Evolutionary conservation across 108 stramenopile genomes (phyloP).

Genomic region (Schizochytrium sp.): DNA sequence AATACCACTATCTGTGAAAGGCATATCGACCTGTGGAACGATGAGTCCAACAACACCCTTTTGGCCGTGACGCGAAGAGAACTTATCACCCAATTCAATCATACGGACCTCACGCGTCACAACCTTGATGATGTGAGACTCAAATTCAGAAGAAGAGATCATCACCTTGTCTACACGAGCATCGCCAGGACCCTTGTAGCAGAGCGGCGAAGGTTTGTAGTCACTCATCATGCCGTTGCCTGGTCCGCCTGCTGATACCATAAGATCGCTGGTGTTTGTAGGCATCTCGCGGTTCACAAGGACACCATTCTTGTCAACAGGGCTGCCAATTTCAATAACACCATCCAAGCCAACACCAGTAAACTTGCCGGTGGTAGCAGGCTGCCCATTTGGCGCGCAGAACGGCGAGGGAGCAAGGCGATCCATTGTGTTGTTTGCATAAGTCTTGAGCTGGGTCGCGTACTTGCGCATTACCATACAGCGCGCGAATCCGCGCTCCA

Average conservation of each 20-base stretch:
- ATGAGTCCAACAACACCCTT: constrained; percentile 99
- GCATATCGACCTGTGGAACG: constrained; percentile 99
- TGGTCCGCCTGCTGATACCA: neutral
- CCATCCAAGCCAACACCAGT: constrained; percentile 73
- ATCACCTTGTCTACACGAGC: constrained; percentile 94
- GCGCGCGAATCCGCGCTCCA: constrained; percentile 97
- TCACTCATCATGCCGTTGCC: neutral
- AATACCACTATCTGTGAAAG: constrained; percentile 95
- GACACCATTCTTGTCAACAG: constrained; percentile 71
- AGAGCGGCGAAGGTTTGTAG: constrained; percentile 45
- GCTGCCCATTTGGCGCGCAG: neutral
- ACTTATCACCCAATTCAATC: constrained; percentile 94
- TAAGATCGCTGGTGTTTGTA: constrained; percentile 54
- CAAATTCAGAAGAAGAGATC: constrained; percentile 81
- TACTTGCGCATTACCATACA: constrained; percentile 72
- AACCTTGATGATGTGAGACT: constrained; percentile 95
- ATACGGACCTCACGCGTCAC: constrained; percentile 96
- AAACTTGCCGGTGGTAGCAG: neutral
- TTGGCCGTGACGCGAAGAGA: constrained; percentile 98
- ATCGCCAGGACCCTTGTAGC: constrained; percentile 77
- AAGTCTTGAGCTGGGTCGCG: constrained; percentile 40
- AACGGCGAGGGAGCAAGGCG: constrained; percentile 38
- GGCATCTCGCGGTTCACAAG: constrained; percentile 76
- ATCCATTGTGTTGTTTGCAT: constrained; percentile 61
- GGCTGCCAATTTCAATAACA: constrained; percentile 71